phyloP scores from a whole-genome alignment of 2,329 filamentous ascomycete species.

The Fusarium sp. region DNA sequence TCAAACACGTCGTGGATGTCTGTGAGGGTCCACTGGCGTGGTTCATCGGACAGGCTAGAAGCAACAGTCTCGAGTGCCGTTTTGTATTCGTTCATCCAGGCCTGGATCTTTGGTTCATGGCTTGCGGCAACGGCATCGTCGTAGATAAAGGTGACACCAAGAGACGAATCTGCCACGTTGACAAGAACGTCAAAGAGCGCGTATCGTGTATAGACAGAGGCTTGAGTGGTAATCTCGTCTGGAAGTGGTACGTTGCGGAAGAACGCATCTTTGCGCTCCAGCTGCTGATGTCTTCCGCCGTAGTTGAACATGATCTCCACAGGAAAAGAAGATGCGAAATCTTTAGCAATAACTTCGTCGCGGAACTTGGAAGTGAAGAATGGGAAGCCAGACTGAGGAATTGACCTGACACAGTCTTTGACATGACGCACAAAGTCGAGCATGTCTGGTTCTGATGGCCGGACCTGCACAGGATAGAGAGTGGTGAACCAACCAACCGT shows the following conservation, averaged over 20 bases:
- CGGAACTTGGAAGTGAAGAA: constrained; percentile 18
- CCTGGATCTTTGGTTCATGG: background rate
- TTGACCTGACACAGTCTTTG: background rate
- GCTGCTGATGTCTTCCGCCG: constrained; percentile 35
- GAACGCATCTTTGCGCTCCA: constrained; percentile 12
- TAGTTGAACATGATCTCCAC: constrained; percentile 50
- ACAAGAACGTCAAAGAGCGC: background rate
- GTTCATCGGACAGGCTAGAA: background rate
- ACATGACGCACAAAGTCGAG: background rate
- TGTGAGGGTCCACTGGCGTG: background rate
- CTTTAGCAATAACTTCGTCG: constrained; percentile 28
- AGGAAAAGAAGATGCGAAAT: constrained; percentile 50
- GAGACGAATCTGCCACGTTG: background rate
- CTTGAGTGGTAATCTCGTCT: background rate
- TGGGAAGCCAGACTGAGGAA: background rate
- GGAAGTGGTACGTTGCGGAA: background rate
- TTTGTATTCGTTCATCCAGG: background rate
- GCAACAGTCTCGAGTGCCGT: background rate
- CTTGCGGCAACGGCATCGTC: background rate
- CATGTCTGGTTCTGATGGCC: background rate
- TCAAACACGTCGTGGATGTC: background rate
- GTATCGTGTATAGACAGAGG: background rate
- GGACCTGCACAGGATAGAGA: background rate
- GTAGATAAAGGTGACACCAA: background rate
- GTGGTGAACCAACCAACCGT: constrained; percentile 4